A percentile compares a stretch with the other conserved stretches of the same genome.
Conservation (phyloP, 345 rosid genomes). For the Dipteronia dyeriana region DNA sequence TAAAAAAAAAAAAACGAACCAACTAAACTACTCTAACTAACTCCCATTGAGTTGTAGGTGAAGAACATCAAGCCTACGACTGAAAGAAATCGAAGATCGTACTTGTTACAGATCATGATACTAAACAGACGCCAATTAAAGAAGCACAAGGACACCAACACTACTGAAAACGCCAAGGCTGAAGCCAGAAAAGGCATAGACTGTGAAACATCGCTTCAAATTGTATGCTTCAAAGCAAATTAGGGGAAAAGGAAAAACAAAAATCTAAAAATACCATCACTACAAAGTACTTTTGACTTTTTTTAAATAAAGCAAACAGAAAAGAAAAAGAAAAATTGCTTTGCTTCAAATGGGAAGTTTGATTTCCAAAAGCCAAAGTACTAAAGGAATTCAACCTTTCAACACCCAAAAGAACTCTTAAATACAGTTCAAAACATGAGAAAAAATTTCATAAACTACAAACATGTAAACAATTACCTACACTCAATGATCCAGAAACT, state of each 20-base stretch:
- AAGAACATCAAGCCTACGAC: not conserved
- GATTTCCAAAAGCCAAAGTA: not conserved
- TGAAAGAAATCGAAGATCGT: not conserved
- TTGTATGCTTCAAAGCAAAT: not conserved
- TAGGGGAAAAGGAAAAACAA: not conserved
- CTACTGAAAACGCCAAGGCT: not conserved
- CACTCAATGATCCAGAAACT: constrained; percentile 2
- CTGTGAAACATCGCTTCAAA: not conserved
- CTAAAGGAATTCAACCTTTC: not conserved
- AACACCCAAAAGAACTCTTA: not conserved
- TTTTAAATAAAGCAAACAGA: not conserved
- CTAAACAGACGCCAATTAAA: not conserved
- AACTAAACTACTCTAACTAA: not conserved
- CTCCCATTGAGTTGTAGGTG: not conserved
- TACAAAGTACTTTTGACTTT: constrained; percentile 3
- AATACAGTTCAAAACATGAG: not conserved
- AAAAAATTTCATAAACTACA: not conserved
- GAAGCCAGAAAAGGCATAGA: not conserved
- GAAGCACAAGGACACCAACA: not conserved
- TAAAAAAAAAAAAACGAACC: not conserved
- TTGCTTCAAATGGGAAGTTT: constrained; percentile 1
- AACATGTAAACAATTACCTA: not conserved
- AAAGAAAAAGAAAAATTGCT: not conserved
- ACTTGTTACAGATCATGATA: not conserved
- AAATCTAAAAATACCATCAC: not conserved